These are phyloP conservation scores for Mycena filopes DNA, from an alignment of 768 basidiomycete genomes.

Conservation along the genomic window DNA sequence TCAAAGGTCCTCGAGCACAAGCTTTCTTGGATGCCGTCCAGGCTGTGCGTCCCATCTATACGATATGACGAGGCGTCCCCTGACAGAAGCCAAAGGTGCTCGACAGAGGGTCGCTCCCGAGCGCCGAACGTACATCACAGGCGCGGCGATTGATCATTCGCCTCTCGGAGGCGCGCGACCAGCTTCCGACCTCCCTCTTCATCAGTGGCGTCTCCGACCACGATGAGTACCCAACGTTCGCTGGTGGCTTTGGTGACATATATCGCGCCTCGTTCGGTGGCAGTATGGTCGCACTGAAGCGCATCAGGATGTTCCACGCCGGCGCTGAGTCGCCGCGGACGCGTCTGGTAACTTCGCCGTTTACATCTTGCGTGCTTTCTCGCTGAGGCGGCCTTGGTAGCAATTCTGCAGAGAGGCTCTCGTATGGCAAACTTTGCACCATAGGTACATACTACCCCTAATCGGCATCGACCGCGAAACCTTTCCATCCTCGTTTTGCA, in stretches of 20 bases:
- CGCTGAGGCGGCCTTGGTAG: background rate
- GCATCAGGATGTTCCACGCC: background rate
- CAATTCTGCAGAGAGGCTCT: conserved; percentile 15
- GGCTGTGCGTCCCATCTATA: background rate
- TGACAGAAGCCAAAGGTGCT: background rate
- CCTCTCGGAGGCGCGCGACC: conserved; percentile 25
- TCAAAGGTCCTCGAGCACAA: background rate
- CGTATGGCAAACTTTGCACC: conserved; percentile 6
- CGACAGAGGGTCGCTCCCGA: conserved; percentile 3
- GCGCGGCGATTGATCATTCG: conserved; percentile 17
- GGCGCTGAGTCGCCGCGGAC: background rate
- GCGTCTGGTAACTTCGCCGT: background rate
- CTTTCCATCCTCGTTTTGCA: conserved; percentile 12
- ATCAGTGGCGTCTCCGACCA: conserved; percentile 19
- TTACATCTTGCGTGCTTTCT: background rate
- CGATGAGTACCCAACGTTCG: conserved; percentile 20
- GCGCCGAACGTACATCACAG: background rate
- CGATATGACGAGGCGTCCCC: background rate
- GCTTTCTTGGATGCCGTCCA: conserved; percentile 11
- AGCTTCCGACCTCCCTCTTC: conserved; percentile 30
- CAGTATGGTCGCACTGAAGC: background rate
- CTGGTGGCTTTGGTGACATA: conserved; percentile 36
- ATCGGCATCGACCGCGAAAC: conserved; percentile 13
- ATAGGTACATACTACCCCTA: background rate
- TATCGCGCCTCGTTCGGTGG: conserved; percentile 24